Evolutionary conservation across 192 early-diverging fungal species (phyloP), one percentile per base, ranked within the genome.

Genomic region (Entomortierella parvispora): DNA sequence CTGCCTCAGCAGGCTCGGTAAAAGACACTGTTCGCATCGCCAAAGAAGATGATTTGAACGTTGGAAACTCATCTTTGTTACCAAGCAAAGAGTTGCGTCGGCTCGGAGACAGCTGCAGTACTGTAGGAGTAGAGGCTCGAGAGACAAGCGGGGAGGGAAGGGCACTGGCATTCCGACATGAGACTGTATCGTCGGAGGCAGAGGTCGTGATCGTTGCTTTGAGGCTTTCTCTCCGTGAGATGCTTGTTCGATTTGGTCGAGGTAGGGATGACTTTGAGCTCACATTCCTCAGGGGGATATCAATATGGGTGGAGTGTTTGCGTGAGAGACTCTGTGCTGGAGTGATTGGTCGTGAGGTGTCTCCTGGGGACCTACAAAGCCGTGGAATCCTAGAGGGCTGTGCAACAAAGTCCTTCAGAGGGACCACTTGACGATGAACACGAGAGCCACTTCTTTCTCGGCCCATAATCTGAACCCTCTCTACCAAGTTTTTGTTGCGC

Each of bases 341-440:
- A 10, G 59, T 57, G n/a, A 76, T 51, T 10, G 65, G 58, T 14
- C 57, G 48, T 5, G 65, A 76, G 3, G 58, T 62, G 17, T 68
- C 65, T 3, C 58, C 60, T 11, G 72, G 72, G 2, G 53, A 43
- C 23, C 65, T 49, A 14, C 65, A 68, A 14, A 76, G 51, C 1
- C 65, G 64, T 11, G 72, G 72, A 33, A 76, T 76, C 26, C 32
- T 67, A 7, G 72, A 76, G 0, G 72, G 71, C 18, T 61, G 32
- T 6, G 71, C 71, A 28, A 66, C 58, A 76, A 76, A 76, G 46
- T 76, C 64, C 31, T 76, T 76, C 22, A 76, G 51, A 0, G 65
- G 72, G 15, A 76, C 65, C 6, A 76, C 47, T 29, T 76, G 50
- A 10, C 65, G 51, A 18, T 63, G 72, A 44, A 76, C 58, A 3